Evolutionary conservation across 306 rosid genomes (phyloP).

Genomic region (Fragaria vesca): DNA sequence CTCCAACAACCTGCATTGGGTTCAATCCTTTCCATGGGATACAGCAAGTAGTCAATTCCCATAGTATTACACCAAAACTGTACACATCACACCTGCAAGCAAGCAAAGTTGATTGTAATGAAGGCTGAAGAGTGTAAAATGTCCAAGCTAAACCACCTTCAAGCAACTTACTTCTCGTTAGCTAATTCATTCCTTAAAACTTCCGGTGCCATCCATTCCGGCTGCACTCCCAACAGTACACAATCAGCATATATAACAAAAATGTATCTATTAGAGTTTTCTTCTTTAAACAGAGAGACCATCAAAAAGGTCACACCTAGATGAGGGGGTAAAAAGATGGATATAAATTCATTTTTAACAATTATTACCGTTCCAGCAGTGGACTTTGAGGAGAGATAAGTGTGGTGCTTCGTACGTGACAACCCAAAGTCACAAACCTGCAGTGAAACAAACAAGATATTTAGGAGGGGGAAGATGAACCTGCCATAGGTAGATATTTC

Average conservation of each 20-base stretch:
- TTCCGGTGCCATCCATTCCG: conserved; percentile 99
- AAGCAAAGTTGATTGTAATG: conserved; percentile 26
- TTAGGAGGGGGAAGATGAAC: neutral
- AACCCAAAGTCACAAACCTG: conserved; percentile 99
- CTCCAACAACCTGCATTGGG: conserved; percentile 99
- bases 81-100: conserved; percentile 95
- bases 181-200: conserved; percentile 94
- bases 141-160: conserved; percentile 17
- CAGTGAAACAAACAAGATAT: conserved; percentile 23
- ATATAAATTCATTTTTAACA: conserved; percentile 9
- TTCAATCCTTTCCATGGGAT: conserved; percentile 98
- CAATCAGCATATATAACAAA: conserved; percentile 11
- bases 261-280: neutral
- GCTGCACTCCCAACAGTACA: conserved; percentile 53
- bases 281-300: neutral
- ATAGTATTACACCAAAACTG: conserved; percentile 95
- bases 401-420: conserved; percentile 91
- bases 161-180: conserved; percentile 73
- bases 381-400: conserved; percentile 90
- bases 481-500: conserved; percentile 7
- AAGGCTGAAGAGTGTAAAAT: conserved; percentile 1
- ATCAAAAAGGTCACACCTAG: neutral
- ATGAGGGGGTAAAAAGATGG: neutral
- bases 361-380: conserved; percentile 97
- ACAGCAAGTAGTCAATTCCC: conserved; percentile 75